Evolutionary conservation across 148 eudicot species (phyloP), one percentile per base, ranked within the genome.

Genomic region (Arbutus unedo): DNA sequence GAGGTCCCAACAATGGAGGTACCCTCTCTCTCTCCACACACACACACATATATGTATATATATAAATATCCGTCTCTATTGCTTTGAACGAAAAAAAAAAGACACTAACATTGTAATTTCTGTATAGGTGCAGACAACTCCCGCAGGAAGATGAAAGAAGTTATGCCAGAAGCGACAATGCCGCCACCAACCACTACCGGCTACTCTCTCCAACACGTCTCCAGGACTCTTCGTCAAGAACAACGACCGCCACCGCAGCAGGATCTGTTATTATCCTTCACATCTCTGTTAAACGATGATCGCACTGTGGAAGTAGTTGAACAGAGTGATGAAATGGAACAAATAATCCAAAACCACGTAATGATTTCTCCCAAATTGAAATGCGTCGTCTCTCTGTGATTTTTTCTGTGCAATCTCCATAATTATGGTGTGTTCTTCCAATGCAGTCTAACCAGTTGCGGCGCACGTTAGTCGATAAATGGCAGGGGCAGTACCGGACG

Each of bases 291-390:
- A 18, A 79, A 49, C 49, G 81, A 79, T 2, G 81, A 79, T 60
- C 31, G 38, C 55, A 2, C 43, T 6, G 81, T 72, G 2, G 19
- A 44, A n/a, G 47, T 79, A n/a, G 55, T 60, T n/a, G 81, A 79
- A 47, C 81, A 79, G 81, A 23, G 81, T 62, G 81, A 79, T 1
- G 72, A 79, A 48, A 60, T 79, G 8, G 81, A 79, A n/a, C 48
- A 8, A 45, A 43, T 79, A n/a, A 62, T 79, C 72, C n/a, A 44
- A 78, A 59, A 41, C 81, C 81, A 79, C 1, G 81, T 79, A 59
- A 44, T 45, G 3, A 79, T 79, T 31, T 21, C 55, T 45, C 53
- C 19, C 71, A 44, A 14, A 19, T 45, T 78, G 9, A 59, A 78
- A 19, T 45, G 81, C 38, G 38, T 31, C 38, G 38, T 31, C 38